Conservation (phyloP, 2,329 filamentous ascomycete species). For the Aspergillus piperis region DNA sequence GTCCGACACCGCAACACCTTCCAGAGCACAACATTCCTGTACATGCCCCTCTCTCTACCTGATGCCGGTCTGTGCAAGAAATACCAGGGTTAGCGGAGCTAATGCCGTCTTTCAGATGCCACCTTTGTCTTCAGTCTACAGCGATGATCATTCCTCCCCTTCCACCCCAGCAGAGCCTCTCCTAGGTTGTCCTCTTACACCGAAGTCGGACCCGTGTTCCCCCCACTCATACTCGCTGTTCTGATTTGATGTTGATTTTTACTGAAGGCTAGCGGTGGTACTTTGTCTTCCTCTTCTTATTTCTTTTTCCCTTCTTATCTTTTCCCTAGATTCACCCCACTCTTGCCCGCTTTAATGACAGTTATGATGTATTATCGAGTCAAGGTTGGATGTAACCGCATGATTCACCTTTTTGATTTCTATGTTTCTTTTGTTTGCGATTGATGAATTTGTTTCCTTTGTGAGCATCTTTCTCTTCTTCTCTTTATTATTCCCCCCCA, state of each 20-base stretch:
- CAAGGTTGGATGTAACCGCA: slow-evolving; percentile 3
- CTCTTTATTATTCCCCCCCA: too few species aligned
- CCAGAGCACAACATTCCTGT: slow-evolving; percentile 45
- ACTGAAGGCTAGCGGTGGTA: background rate
- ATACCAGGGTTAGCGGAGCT: slow-evolving; percentile 18
- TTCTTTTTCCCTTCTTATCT: background rate
- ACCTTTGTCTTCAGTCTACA: slow-evolving; percentile 38
- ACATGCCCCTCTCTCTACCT: slow-evolving; percentile 39
- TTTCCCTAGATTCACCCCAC: too few species aligned
- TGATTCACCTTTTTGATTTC: slow-evolving; percentile 10
- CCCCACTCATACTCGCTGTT: slow-evolving; percentile 36
- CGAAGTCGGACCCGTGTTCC: slow-evolving; percentile 44
- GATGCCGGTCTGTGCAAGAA: slow-evolving; percentile 20
- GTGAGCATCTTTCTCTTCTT: background rate
- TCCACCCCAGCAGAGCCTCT: slow-evolving; percentile 46
- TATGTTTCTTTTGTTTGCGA: slow-evolving; percentile 12
- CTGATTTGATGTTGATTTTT: slow-evolving; percentile 7
- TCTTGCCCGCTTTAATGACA: slow-evolving; percentile 6
- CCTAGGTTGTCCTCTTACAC: slow-evolving; percentile 44
- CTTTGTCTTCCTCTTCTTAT: slow-evolving; percentile 1
- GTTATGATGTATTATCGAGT: slow-evolving; percentile 10
- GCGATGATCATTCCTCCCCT: slow-evolving; percentile 42
- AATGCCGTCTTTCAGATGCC: slow-evolving; percentile 36
- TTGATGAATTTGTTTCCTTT: background rate
- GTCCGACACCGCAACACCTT: slow-evolving; percentile 36